Evolutionary conservation across 1,284 basidiomycete genomes (phyloP).

Genomic region (Pascua guehoae): DNA sequence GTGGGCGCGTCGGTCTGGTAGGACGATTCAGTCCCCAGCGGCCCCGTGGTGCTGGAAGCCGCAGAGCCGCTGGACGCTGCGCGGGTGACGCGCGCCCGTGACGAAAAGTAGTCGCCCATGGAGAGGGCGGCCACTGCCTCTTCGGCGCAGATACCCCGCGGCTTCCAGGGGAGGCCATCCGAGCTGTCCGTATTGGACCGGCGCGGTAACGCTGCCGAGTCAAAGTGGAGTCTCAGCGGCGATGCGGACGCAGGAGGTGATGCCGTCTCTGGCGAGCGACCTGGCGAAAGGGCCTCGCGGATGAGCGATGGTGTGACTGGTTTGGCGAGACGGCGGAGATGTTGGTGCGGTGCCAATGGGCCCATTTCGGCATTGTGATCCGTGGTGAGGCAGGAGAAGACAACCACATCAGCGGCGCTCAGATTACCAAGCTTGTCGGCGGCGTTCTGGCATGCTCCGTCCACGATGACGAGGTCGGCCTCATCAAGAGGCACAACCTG

Average conservation of each 20-base stretch:
- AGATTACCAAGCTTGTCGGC: slow-evolving; percentile 15
- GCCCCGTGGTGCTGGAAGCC: neutral
- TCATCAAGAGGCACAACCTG: slow-evolving; percentile 25
- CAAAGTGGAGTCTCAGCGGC: too few species aligned
- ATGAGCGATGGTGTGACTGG: slow-evolving; percentile 37
- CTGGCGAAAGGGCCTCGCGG: slow-evolving; percentile 21
- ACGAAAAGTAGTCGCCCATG: slow-evolving; percentile 40
- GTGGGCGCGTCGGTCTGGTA: neutral
- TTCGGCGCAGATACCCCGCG: slow-evolving; percentile 31
- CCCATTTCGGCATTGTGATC: neutral
- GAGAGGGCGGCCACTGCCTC: slow-evolving; percentile 39
- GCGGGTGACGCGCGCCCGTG: slow-evolving; percentile 9
- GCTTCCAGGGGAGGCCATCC: slow-evolving; percentile 21
- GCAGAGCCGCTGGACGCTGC: neutral
- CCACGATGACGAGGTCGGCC: slow-evolving; percentile 37
- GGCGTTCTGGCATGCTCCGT: slow-evolving; percentile 17
- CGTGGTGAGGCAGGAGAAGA: slow-evolving; percentile 30
- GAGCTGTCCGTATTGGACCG: neutral
- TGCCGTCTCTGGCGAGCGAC: too few species aligned
- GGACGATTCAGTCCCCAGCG: neutral
- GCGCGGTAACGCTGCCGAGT: neutral
- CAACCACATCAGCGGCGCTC: slow-evolving; percentile 30
- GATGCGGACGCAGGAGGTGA: too few species aligned
- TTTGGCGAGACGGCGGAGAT: slow-evolving; percentile 31
- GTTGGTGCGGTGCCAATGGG: neutral